phyloP scores from a whole-genome alignment of 352 stramenopile species.

The Phytophthora foliorum region DNA sequence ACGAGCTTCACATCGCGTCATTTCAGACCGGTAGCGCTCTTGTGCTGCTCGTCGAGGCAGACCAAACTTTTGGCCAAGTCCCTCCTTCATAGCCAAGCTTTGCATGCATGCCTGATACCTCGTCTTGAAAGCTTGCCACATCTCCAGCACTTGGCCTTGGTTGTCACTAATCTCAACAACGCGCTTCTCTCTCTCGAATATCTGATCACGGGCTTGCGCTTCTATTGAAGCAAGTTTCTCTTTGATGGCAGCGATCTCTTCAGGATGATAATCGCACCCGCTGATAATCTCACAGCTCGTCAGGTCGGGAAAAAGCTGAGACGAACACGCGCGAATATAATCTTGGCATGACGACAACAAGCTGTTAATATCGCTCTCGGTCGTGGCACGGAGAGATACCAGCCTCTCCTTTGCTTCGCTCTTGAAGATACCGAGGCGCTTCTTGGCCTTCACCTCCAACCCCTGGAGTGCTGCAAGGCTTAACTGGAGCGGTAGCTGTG shows the following conservation, averaged over 20 bases:
- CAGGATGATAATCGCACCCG: conserved; percentile 87
- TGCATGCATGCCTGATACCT: conserved; percentile 81
- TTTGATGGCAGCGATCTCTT: conserved; percentile 69
- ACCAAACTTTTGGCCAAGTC: conserved; percentile 91
- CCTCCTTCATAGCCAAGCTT: conserved; percentile 89
- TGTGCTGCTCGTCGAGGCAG: conserved; percentile 85
- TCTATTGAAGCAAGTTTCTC: conserved; percentile 53
- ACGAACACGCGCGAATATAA: conserved; percentile 58
- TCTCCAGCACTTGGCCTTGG: conserved; percentile 42
- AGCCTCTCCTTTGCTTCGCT: conserved; percentile 42
- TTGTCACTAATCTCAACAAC: conserved; percentile 48
- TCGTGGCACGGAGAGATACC: conserved; percentile 34
- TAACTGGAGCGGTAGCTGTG: conserved; percentile 73
- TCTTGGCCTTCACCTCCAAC: conserved; percentile 86
- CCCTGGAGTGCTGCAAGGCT: conserved; percentile 89
- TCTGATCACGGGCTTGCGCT: conserved; percentile 42
- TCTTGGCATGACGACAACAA: conserved; percentile 58
- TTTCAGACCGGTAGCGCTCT: conserved; percentile 86
- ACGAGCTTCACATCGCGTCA: conserved; percentile 79
- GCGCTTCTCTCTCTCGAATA: conserved; percentile 44
- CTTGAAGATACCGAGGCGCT: conserved; percentile 59
- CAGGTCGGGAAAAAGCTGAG: conserved; percentile 72
- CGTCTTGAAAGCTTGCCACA: conserved; percentile 66
- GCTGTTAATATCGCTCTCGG: conserved; percentile 37
- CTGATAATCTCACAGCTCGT: conserved; percentile 67